A percentile compares a stretch with the other conserved stretches of the same genome.
These are phyloP conservation scores for Pilasporangium apinafurcum DNA, from an alignment of 352 stramenopile species.

Conservation along the genomic window DNA sequence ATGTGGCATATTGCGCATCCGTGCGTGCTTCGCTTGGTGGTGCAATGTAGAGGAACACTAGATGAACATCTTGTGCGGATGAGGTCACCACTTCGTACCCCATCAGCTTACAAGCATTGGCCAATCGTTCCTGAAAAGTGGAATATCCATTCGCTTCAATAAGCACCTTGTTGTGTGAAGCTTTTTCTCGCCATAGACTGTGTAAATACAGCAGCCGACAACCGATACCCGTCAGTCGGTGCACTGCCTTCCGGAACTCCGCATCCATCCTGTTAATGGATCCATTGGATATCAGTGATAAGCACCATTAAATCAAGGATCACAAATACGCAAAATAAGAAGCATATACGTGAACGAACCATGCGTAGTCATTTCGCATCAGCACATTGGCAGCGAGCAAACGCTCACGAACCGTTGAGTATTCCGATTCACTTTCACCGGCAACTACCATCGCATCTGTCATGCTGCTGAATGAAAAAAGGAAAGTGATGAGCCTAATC, in stretches of 20 bases:
- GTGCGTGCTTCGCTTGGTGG: slow-evolving; percentile 35
- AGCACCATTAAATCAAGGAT: not conserved
- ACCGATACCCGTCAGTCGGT: slow-evolving; percentile 46
- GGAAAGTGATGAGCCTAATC: no score
- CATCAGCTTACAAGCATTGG: slow-evolving; percentile 40
- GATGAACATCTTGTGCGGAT: slow-evolving; percentile 1
- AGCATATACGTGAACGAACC: slow-evolving; percentile 18
- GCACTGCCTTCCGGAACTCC: slow-evolving; percentile 44
- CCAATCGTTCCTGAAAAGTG: slow-evolving; percentile 31
- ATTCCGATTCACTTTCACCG: no score
- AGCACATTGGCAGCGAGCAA: slow-evolving; percentile 43
- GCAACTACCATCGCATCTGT: not conserved
- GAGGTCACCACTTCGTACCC: slow-evolving; percentile 23
- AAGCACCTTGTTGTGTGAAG: slow-evolving; percentile 17
- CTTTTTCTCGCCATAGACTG: slow-evolving; percentile 28
- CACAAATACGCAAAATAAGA: slow-evolving; percentile 1
- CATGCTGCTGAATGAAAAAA: no score
- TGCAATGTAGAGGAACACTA: slow-evolving; percentile 64
- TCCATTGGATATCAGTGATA: no score
- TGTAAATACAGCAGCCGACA: slow-evolving; percentile 74
- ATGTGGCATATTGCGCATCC: slow-evolving; percentile 33
- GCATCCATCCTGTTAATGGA: slow-evolving; percentile 38
- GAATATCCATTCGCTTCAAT: slow-evolving; percentile 51
- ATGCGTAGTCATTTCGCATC: slow-evolving; percentile 87
- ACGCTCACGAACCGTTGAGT: no score